phyloP scores from a whole-genome alignment of 495 filamentous ascomycete species.

The Aspergillus kassunensis region DNA sequence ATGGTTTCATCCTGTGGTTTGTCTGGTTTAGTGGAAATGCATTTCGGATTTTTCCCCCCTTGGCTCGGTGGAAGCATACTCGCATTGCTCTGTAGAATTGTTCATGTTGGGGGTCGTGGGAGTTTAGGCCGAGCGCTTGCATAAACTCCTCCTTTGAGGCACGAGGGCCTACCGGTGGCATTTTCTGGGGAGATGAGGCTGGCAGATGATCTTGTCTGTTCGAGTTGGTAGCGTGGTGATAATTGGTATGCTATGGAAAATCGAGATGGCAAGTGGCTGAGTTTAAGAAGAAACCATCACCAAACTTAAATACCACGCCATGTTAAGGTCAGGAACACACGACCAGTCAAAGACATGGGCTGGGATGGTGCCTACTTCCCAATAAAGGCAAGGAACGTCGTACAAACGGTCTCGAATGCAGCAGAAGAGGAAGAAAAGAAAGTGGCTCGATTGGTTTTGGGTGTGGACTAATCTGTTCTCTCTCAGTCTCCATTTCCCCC shows the following conservation, averaged over 20 bases:
- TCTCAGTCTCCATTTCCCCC: neutral
- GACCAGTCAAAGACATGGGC: slow-evolving; percentile 2
- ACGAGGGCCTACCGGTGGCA: slow-evolving; percentile 38
- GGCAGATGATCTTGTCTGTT: neutral
- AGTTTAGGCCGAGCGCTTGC: slow-evolving; percentile 36
- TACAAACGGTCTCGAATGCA: slow-evolving; percentile 11
- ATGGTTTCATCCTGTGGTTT: slow-evolving; percentile 44
- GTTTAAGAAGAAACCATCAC: neutral
- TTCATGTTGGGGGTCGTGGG: slow-evolving; percentile 39
- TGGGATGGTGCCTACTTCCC: slow-evolving; percentile 5
- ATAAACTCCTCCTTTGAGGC: slow-evolving; percentile 47
- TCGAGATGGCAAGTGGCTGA: neutral
- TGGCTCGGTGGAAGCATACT: slow-evolving; percentile 27
- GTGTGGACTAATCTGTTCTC: slow-evolving; percentile 5
- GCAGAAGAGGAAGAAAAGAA: slow-evolving; percentile 7
- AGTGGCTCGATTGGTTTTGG: slow-evolving; percentile 2
- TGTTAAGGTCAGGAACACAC: slow-evolving; percentile 3
- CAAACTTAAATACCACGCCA: slow-evolving; percentile 12
- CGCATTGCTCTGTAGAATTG: slow-evolving; percentile 44
- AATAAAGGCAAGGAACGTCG: slow-evolving; percentile 9
- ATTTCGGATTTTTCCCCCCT: no score
- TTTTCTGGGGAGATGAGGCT: slow-evolving; percentile 3
- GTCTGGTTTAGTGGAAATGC: no score
- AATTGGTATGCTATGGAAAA: neutral
- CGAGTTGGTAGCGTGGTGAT: neutral